These are phyloP conservation scores for Keithomyces neogunnii DNA, from an alignment of 2,329 filamentous ascomycete species.

Conservation along the genomic window DNA sequence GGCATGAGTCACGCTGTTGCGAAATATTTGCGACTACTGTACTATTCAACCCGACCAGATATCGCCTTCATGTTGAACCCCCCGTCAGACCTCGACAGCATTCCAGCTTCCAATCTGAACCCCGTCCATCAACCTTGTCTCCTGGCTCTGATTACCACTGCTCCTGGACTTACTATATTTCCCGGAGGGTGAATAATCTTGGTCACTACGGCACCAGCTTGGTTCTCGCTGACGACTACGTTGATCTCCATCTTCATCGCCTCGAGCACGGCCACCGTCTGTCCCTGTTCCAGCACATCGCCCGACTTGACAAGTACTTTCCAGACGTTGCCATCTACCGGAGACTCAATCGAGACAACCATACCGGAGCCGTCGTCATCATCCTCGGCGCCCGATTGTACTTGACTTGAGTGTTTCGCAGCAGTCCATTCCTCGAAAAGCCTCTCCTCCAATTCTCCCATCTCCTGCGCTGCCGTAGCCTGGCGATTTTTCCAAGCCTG, in stretches of 20 bases:
- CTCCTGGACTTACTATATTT: background rate
- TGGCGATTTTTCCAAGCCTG: background rate
- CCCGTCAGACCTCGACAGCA: too few relatives aligned
- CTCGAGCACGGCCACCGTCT: slow-evolving; percentile 35
- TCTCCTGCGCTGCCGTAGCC: slow-evolving; percentile 1
- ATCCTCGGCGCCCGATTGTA: background rate
- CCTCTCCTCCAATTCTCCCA: background rate
- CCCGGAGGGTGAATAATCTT: slow-evolving; percentile 1
- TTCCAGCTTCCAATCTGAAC: too few relatives aligned
- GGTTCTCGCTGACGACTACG: background rate
- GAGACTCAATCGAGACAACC: background rate
- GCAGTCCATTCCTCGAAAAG: background rate
- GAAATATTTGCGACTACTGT: too few relatives aligned
- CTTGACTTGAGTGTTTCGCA: background rate
- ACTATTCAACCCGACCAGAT: too few relatives aligned
- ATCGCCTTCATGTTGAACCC: too few relatives aligned
- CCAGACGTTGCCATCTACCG: slow-evolving; percentile 40
- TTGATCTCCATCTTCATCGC: slow-evolving; percentile 50
- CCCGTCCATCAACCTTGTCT: background rate
- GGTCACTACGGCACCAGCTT: slow-evolving; percentile 4
- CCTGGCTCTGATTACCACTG: background rate
- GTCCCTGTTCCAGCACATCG: slow-evolving; percentile 18
- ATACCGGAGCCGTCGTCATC: background rate
- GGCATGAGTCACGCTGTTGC: too few relatives aligned
- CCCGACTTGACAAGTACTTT: slow-evolving; percentile 38